phyloP scores from a whole-genome alignment of 768 basidiomycete genomes.

The Amanita molliuscula region DNA sequence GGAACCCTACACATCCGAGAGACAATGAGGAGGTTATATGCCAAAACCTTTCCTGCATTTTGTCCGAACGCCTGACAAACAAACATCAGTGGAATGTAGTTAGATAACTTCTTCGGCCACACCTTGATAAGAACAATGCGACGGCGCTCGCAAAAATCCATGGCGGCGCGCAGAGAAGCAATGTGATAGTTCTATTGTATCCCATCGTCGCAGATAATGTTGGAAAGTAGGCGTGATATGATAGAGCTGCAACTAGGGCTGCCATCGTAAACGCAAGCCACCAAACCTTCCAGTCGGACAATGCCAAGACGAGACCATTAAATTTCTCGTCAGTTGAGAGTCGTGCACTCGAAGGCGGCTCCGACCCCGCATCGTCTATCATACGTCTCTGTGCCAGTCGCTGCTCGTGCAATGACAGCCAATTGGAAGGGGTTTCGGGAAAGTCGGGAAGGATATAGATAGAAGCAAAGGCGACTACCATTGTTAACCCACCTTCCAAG shows the following conservation, averaged over 20 bases:
- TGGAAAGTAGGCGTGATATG: slow-evolving; percentile 67
- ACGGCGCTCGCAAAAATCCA: slow-evolving; percentile 54
- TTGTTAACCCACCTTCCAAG: slow-evolving; percentile 52
- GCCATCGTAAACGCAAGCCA: slow-evolving; percentile 29
- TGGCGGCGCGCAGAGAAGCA: slow-evolving; percentile 47
- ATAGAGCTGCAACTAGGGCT: slow-evolving; percentile 41
- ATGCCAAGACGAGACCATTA: slow-evolving; percentile 44
- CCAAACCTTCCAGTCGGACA: slow-evolving; percentile 71
- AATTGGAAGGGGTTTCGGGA: slow-evolving; percentile 40
- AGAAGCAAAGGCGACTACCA: slow-evolving; percentile 36
- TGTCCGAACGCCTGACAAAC: slow-evolving; percentile 55
- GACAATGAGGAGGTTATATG: slow-evolving; percentile 46
- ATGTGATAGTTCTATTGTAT: slow-evolving; percentile 49
- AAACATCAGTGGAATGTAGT: not conserved
- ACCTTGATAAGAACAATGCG: slow-evolving; percentile 45
- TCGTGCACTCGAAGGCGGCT: slow-evolving; percentile 12
- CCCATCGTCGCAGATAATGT: slow-evolving; percentile 64
- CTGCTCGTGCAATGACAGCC: slow-evolving; percentile 49
- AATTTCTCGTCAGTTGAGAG: slow-evolving; percentile 4
- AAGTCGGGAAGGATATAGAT: slow-evolving; percentile 69
- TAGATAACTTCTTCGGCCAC: slow-evolving; percentile 2
- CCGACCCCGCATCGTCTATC: slow-evolving; percentile 39
- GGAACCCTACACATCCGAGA: slow-evolving; percentile 59
- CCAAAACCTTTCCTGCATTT: slow-evolving; percentile 55
- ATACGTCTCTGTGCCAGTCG: slow-evolving; percentile 49